Conservation (phyloP, 441 rosid species). For the Jatropha multifida region DNA sequence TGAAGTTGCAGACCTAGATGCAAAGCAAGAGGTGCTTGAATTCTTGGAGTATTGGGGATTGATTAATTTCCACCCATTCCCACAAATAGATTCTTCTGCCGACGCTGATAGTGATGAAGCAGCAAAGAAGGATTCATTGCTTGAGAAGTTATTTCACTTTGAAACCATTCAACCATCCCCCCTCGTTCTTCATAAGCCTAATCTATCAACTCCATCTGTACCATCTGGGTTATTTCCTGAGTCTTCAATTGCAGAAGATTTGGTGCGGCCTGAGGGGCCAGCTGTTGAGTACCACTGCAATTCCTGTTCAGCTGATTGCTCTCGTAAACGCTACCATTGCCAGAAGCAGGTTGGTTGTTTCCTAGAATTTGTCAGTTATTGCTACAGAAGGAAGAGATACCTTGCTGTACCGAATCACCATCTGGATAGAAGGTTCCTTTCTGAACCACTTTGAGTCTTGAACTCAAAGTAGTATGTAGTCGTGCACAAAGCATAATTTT, state of each 20-base stretch:
- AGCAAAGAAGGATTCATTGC: constrained; percentile 44
- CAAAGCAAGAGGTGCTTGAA: constrained; percentile 85
- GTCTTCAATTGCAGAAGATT: constrained; percentile 70
- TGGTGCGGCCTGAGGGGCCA: constrained; percentile 75
- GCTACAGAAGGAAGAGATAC: background rate
- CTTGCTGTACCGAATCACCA: background rate
- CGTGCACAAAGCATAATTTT: background rate
- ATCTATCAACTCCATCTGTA: constrained; percentile 45
- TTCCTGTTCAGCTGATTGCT: constrained; percentile 97
- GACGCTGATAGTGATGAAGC: constrained; percentile 38
- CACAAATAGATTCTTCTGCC: constrained; percentile 41
- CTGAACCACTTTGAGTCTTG: constrained; percentile 1
- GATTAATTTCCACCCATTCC: constrained; percentile 93
- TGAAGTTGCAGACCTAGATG: constrained; percentile 69
- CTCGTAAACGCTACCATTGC: constrained; percentile 98
- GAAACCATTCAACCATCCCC: constrained; percentile 52
- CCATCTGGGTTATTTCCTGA: constrained; percentile 72
- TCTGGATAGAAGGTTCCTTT: background rate
- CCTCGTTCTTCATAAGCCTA: constrained; percentile 45
- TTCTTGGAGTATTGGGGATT: constrained; percentile 98
- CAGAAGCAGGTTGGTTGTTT: constrained; percentile 78
- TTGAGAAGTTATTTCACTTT: constrained; percentile 74
- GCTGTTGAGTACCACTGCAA: constrained; percentile 95
- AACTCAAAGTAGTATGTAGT: background rate
- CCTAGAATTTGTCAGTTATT: constrained; percentile 1